Evolutionary conservation across 2,329 filamentous ascomycete genomes (phyloP).

Genomic region (Fusarium luffae): DNA sequence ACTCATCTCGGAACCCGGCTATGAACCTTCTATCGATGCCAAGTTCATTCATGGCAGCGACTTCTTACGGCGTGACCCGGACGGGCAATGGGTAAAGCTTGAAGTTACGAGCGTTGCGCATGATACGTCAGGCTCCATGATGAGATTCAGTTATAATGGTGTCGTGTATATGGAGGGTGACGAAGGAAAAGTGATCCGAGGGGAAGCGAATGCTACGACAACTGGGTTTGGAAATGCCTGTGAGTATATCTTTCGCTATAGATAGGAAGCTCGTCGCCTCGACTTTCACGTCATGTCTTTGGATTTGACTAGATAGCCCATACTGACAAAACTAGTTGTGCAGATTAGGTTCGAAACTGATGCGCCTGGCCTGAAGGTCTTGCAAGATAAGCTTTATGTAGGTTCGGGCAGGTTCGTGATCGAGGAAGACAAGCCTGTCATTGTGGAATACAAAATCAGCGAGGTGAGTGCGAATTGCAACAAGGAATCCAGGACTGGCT

Average conservation of each 20-base stretch:
- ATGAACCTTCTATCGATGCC: constrained; percentile 52
- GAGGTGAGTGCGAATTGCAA: constrained; percentile 49
- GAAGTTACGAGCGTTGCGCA: constrained; percentile 53
- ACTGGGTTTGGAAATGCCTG: constrained; percentile 54
- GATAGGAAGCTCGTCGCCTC: neutral
- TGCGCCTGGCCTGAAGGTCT: constrained; percentile 47
- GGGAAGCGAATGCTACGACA: constrained; percentile 51
- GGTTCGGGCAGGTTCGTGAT: constrained; percentile 56
- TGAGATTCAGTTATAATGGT: constrained; percentile 54
- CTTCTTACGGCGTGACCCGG: constrained; percentile 54
- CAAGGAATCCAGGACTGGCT: constrained; percentile 9
- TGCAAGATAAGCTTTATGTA: constrained; percentile 56
- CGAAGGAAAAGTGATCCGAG: constrained; percentile 50
- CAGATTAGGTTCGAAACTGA: constrained; percentile 55
- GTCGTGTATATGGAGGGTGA: constrained; percentile 50
- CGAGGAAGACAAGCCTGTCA: constrained; percentile 47
- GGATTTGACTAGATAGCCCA: neutral
- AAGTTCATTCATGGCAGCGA: constrained; percentile 54
- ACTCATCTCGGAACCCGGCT: constrained; percentile 52
- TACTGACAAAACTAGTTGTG: constrained; percentile 46
- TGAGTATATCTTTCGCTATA: constrained; percentile 39
- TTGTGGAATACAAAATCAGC: constrained; percentile 58
- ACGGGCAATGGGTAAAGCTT: constrained; percentile 52
- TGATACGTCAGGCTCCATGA: constrained; percentile 47
- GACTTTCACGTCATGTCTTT: neutral